Evolutionary conservation across 1,284 basidiomycete genomes (phyloP).

Genomic region (Grifola frondosa): DNA sequence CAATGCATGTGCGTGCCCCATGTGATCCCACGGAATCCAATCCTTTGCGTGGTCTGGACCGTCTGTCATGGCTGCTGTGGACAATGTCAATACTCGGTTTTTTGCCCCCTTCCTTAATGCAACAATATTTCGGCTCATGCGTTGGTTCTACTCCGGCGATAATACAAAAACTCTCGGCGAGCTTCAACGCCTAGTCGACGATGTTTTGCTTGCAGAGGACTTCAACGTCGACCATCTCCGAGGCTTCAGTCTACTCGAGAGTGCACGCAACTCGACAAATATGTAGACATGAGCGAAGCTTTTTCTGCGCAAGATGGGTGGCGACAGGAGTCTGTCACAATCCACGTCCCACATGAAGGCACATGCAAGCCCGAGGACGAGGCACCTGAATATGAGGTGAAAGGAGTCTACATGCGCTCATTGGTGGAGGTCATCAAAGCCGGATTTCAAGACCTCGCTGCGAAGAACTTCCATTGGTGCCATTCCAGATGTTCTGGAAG

Average conservation of each 20-base stretch:
- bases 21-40: background rate
- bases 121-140: constrained; percentile 1
- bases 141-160: constrained; percentile 12
- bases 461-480: constrained; percentile 8
- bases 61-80: background rate
- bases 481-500: constrained; percentile 13
- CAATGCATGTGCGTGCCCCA: background rate
- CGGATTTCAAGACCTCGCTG: constrained; percentile 2
- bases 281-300: background rate
- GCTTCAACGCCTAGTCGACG: constrained; percentile 17
- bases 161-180: constrained; percentile 15
- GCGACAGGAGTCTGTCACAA: constrained; percentile 9
- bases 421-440: constrained; percentile 14
- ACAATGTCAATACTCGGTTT: background rate
- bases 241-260: constrained; percentile 15
- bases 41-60: constrained; percentile 1
- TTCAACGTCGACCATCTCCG: constrained; percentile 16
- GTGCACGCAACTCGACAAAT: constrained; percentile 14
- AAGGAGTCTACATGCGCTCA: constrained; percentile 10
- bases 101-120: constrained; percentile 9
- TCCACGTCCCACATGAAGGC: constrained; percentile 16
- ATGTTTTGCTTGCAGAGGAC: constrained; percentile 19
- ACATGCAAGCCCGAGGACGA: constrained; percentile 1
- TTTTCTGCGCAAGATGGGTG: constrained; percentile 15
- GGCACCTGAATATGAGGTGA: constrained; percentile 8